Conservation (phyloP, 2,329 filamentous ascomycete species). For the Hortaea sp. region DNA sequence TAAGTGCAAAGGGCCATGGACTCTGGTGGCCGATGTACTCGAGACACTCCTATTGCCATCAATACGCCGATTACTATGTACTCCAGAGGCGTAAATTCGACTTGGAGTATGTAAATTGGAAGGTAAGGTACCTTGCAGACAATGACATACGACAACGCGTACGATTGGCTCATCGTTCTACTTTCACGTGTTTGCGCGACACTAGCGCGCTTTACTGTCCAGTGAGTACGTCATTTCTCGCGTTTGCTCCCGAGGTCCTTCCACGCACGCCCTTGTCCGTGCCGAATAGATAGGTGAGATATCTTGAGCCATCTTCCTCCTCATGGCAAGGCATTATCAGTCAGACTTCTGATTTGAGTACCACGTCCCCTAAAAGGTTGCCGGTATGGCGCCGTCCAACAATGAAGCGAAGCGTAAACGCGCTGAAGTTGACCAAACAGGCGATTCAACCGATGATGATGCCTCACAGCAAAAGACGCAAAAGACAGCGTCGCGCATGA, state of each 20-base stretch:
- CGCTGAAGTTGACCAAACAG: conserved; percentile 2
- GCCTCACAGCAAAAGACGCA: conserved; percentile 1
- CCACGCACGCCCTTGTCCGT: background rate
- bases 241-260: background rate
- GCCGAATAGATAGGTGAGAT: too few relatives aligned
- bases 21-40: too few relatives aligned
- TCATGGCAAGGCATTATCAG: too few relatives aligned
- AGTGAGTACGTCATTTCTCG: background rate
- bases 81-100: too few relatives aligned
- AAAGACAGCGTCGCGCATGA: conserved; percentile 2
- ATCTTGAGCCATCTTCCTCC: too few relatives aligned
- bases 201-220: too few relatives aligned
- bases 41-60: too few relatives aligned
- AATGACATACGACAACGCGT: background rate
- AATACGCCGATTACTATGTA: too few relatives aligned
- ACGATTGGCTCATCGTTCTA: background rate
- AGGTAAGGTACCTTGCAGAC: too few relatives aligned
- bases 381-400: background rate
- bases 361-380: background rate
- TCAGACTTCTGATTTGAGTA: too few relatives aligned
- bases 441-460: conserved; percentile 1
- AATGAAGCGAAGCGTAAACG: conserved; percentile 3
- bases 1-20: too few relatives aligned
- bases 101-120: too few relatives aligned
- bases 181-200: background rate